These are phyloP conservation scores for Abortiporus biennis DNA, from an alignment of 1,284 basidiomycete genomes.

Conservation along the genomic window DNA sequence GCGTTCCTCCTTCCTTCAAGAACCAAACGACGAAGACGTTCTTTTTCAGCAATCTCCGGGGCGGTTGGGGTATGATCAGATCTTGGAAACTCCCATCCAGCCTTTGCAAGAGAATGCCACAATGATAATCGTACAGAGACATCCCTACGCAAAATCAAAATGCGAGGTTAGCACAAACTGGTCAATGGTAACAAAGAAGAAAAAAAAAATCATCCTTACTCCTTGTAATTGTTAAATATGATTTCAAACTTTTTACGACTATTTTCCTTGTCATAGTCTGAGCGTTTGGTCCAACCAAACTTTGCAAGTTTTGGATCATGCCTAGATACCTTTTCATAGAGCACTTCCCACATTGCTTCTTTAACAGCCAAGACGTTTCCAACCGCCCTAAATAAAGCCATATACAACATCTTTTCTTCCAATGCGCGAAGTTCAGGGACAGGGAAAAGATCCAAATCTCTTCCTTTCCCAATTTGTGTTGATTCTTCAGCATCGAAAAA, in stretches of 20 bases:
- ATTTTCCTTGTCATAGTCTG: conserved; percentile 42
- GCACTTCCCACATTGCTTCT: conserved; percentile 76
- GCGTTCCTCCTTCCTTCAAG: conserved; percentile 50
- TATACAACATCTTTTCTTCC: conserved; percentile 55
- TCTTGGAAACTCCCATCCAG: conserved; percentile 54
- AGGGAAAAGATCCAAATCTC: conserved; percentile 28
- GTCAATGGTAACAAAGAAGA: conserved; percentile 1
- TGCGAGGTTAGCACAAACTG: conserved; percentile 5
- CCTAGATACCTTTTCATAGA: conserved; percentile 51
- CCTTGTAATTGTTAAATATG: conserved; percentile 52
- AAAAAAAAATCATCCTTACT: conserved; percentile 31
- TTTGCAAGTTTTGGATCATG: conserved; percentile 42
- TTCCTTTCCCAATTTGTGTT: conserved; percentile 9
- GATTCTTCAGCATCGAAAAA: conserved; percentile 12
- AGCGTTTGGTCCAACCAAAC: conserved; percentile 65
- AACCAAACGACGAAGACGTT: conserved; percentile 54
- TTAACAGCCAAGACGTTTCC: conserved; percentile 59
- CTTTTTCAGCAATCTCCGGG: conserved; percentile 61
- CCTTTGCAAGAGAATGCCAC: conserved; percentile 56
- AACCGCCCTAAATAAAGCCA: conserved; percentile 63
- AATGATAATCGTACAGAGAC: conserved; percentile 63
- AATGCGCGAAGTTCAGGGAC: conserved; percentile 39
- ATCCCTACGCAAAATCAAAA: conserved; percentile 36
- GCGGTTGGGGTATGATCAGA: conserved; percentile 51
- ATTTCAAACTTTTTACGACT: conserved; percentile 55